These are phyloP conservation scores for Metschnikowia santaceciliae DNA, from an alignment of 805 yeast genomes.

Conservation along the genomic window DNA sequence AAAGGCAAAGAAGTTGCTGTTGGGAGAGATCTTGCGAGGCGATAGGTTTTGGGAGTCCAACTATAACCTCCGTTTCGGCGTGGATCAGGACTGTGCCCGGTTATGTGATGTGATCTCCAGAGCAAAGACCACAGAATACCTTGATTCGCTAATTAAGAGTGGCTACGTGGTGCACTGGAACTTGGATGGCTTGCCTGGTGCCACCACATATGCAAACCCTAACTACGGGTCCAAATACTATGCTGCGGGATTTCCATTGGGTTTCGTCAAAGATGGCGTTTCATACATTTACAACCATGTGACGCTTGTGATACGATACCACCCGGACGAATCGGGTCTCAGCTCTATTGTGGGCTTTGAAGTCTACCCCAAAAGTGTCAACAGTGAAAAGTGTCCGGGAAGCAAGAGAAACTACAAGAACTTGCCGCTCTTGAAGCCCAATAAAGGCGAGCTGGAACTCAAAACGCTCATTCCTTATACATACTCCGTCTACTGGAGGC, in stretches of 20 bases:
- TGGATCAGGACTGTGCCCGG: conserved; percentile 61
- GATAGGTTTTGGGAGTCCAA: conserved; percentile 77
- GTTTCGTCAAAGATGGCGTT: conserved; percentile 55
- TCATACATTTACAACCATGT: conserved; percentile 74
- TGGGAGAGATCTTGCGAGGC: conserved; percentile 77
- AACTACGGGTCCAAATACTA: conserved; percentile 63
- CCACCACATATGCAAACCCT: conserved; percentile 69
- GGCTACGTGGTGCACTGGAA: conserved; percentile 83
- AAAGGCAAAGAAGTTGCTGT: conserved; percentile 54
- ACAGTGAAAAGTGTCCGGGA: conserved; percentile 68
- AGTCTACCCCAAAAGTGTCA: conserved; percentile 79
- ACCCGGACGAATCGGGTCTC: conserved; percentile 36
- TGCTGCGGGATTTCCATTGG: conserved; percentile 83
- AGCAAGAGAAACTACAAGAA: conserved; percentile 57
- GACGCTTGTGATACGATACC: conserved; percentile 74
- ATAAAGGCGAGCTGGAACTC: conserved; percentile 26
- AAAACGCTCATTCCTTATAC: conserved; percentile 64
- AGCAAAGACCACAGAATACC: conserved; percentile 49
- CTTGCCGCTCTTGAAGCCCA: conserved; percentile 44
- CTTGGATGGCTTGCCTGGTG: conserved; percentile 81
- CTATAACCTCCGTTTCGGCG: conserved; percentile 57
- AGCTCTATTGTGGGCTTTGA: conserved; percentile 83
- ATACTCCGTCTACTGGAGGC: conserved; percentile 85
- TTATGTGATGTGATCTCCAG: conserved; percentile 64
- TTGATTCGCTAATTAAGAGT: conserved; percentile 57